Conservation (phyloP, 371 early-diverging fungal species). For the Apophysomyces elegans region DNA sequence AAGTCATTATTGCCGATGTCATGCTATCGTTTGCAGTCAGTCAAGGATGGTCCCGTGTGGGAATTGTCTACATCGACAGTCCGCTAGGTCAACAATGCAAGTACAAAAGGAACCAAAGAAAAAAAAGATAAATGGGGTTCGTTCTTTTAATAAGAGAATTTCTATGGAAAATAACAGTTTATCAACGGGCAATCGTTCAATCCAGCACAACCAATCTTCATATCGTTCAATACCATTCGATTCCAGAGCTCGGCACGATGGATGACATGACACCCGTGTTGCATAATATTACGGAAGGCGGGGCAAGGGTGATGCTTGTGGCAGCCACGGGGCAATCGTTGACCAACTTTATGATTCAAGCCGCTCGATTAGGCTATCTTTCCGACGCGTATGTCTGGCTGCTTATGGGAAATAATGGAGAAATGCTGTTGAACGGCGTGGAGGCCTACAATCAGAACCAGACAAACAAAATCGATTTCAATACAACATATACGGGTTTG, state of each 20-base stretch:
- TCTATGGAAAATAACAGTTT: constrained; percentile 24
- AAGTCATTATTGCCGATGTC: constrained; percentile 49
- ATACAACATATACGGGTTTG: constrained; percentile 48
- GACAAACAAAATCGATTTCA: constrained; percentile 27
- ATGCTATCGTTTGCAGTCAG: constrained; percentile 45
- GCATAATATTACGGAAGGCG: constrained; percentile 35
- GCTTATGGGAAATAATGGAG: constrained; percentile 45
- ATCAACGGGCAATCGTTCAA: constrained; percentile 46
- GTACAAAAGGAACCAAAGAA: background rate
- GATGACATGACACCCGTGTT: constrained; percentile 28
- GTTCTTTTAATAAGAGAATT: no score
- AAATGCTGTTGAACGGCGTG: constrained; percentile 29
- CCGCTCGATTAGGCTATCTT: constrained; percentile 36
- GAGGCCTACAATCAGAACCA: constrained; percentile 30
- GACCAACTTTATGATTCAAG: constrained; percentile 37
- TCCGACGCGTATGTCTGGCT: constrained; percentile 59
- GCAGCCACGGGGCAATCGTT: constrained; percentile 38
- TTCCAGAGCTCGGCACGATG: constrained; percentile 25
- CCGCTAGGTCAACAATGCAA: constrained; percentile 55
- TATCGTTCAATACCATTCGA: constrained; percentile 38
- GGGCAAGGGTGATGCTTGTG: constrained; percentile 49
- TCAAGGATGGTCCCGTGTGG: constrained; percentile 54
- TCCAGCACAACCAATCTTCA: constrained; percentile 38
- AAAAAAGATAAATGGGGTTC: no score
- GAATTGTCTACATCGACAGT: constrained; percentile 51